A percentile compares a stretch with the other conserved stretches of the same genome.
Evolutionary conservation across 2,329 filamentous ascomycete genomes (phyloP).

Genomic region (Trichoderma cornu-damae): DNA sequence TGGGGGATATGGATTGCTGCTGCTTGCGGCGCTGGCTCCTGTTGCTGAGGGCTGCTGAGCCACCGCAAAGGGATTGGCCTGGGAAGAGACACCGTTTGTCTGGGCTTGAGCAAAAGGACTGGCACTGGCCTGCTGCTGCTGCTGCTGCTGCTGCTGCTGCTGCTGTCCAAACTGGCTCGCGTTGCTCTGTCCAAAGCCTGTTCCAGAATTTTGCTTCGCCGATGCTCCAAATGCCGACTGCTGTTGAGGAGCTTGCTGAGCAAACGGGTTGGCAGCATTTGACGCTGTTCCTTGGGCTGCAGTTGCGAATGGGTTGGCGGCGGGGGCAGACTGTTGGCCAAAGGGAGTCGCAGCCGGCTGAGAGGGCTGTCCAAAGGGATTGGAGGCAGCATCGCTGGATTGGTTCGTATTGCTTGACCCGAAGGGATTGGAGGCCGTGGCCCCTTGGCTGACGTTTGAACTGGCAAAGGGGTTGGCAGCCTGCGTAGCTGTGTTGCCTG

Average conservation of each 20-base stretch:
- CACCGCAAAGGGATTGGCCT: conserved; percentile 26
- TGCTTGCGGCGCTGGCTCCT: not conserved
- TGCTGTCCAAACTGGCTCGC: conserved; percentile 27
- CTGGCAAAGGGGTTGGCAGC: conserved; percentile 30
- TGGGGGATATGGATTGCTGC: conserved; percentile 41
- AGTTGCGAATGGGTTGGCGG: conserved; percentile 29
- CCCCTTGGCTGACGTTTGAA: conserved; percentile 18
- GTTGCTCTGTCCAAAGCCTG: conserved; percentile 18
- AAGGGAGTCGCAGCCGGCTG: conserved; percentile 25
- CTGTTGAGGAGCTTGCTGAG: conserved; percentile 23
- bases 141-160: not conserved
- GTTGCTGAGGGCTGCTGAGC: conserved; percentile 15
- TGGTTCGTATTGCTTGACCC: conserved; percentile 11
- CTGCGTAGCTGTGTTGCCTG: conserved; percentile 21
- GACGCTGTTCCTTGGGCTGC: conserved; percentile 21
- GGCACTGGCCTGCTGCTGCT: conserved; percentile 15
- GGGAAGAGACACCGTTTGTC: conserved; percentile 20
- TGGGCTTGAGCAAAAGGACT: conserved; percentile 28
- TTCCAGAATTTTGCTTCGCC: conserved; percentile 11
- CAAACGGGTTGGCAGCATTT: conserved; percentile 28
- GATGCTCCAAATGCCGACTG: conserved; percentile 17
- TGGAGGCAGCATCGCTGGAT: conserved; percentile 19
- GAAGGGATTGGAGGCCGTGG: conserved; percentile 18
- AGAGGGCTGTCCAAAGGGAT: conserved; percentile 24
- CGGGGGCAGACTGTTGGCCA: conserved; percentile 24